A percentile compares a stretch with the other conserved stretches of the same genome.
phyloP scores from a whole-genome alignment of 345 rosid species.

The Microthlaspi erraticum region DNA sequence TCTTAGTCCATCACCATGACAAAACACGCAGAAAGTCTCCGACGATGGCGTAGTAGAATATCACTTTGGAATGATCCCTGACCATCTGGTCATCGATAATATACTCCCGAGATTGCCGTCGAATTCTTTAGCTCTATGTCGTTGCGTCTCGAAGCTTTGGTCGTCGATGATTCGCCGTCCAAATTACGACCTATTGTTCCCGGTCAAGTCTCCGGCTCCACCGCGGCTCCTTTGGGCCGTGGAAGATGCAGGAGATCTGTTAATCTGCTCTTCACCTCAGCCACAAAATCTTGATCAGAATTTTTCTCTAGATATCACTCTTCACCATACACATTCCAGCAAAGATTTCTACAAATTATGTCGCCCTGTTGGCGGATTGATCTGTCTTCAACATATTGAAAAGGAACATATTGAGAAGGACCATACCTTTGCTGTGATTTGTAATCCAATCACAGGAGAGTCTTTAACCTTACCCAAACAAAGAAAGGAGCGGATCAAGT shows the following conservation, averaged over 20 bases:
- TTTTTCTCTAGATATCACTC: too few relatives aligned
- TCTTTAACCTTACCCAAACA: too few relatives aligned
- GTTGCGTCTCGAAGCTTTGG: constrained; percentile 26
- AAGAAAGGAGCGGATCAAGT: too few relatives aligned
- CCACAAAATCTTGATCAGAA: too few relatives aligned
- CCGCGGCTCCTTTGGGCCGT: not conserved
- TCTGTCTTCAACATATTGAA: too few relatives aligned
- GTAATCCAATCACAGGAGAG: too few relatives aligned
- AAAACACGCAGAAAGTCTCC: not conserved
- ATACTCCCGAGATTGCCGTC: not conserved
- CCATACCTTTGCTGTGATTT: too few relatives aligned
- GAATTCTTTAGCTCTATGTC: not conserved
- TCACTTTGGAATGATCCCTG: not conserved
- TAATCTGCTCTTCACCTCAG: too few relatives aligned
- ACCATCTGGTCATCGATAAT: not conserved
- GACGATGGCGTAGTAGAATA: not conserved
- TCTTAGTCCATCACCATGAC: not conserved
- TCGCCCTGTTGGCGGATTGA: too few relatives aligned
- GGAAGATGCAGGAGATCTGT: not conserved
- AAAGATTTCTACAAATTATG: too few relatives aligned
- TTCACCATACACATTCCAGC: too few relatives aligned
- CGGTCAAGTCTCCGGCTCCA: not conserved
- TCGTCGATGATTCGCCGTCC: constrained; percentile 10
- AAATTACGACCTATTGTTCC: constrained; percentile 9
- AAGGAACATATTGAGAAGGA: too few relatives aligned